phyloP scores from a whole-genome alignment of 2,329 filamentous ascomycete species.

The Aspergillus sp. region DNA sequence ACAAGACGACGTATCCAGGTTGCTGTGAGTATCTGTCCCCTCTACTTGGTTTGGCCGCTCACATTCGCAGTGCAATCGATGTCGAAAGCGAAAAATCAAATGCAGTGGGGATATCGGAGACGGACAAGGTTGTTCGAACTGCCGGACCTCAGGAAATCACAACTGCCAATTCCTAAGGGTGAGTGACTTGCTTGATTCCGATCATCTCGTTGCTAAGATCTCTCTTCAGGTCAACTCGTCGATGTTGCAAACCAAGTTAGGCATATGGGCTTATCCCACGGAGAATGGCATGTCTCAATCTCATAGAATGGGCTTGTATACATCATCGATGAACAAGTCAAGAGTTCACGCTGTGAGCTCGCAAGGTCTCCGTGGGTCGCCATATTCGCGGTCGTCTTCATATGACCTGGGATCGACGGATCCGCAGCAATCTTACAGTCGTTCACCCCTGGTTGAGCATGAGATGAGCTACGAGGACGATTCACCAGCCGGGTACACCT shows the following conservation, averaged over 20 bases:
- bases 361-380: constrained; percentile 16
- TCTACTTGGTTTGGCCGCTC: neutral
- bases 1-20: constrained; percentile 54
- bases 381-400: constrained; percentile 20
- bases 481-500: constrained; percentile 28
- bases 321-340: constrained; percentile 13
- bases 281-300: constrained; percentile 17
- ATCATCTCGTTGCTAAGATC: constrained; percentile 2
- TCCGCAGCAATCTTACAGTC: constrained; percentile 20
- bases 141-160: constrained; percentile 65
- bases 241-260: constrained; percentile 23
- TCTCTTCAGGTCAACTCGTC: constrained; percentile 35
- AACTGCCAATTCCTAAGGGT: constrained; percentile 81
- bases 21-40: constrained; percentile 39
- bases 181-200: constrained; percentile 12
- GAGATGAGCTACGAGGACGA: constrained; percentile 35
- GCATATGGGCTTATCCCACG: constrained; percentile 29
- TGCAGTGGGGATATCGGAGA: constrained; percentile 83
- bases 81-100: constrained; percentile 89
- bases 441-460: constrained; percentile 22
- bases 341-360: constrained; percentile 17
- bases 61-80: constrained; percentile 71
- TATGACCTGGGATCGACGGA: constrained; percentile 26
- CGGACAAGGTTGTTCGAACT: constrained; percentile 78
- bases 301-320: constrained; percentile 21